phyloP scores from a whole-genome alignment of 148 eudicot species.

The Spergularia bocconei region DNA sequence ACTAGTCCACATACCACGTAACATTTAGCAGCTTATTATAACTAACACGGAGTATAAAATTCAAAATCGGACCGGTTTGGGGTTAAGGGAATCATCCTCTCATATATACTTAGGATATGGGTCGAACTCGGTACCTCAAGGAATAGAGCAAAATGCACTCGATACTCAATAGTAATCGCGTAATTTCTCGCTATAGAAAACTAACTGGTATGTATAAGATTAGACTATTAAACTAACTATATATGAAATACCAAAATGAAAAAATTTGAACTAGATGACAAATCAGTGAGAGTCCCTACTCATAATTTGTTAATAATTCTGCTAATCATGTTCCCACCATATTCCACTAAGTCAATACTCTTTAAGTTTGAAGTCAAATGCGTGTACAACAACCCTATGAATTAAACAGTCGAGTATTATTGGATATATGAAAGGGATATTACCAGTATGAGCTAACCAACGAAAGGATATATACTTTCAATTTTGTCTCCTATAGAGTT shows the following conservation, averaged over 20 bases:
- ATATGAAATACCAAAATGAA: neutral
- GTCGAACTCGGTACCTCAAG: too few species aligned
- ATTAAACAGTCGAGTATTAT: neutral
- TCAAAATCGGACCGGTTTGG: too few species aligned
- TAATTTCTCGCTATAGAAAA: too few species aligned
- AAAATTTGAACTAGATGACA: neutral
- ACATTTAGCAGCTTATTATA: neutral
- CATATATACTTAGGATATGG: too few species aligned
- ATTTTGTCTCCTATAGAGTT: neutral
- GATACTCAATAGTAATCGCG: too few species aligned
- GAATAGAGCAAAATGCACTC: too few species aligned
- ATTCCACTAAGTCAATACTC: constrained; percentile 24
- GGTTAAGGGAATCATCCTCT: too few species aligned
- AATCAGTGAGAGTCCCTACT: constrained; percentile 1
- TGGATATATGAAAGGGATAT: neutral
- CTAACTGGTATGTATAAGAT: too few species aligned
- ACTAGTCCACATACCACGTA: neutral
- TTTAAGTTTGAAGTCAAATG: constrained; percentile 26
- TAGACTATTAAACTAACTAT: neutral
- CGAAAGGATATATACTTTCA: neutral
- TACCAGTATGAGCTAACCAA: neutral
- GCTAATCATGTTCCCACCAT: neutral
- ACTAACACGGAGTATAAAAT: too few species aligned
- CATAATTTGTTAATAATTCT: neutral
- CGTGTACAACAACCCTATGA: constrained; percentile 23